Percentiles rank a stretch among this genome's conserved stretches.
Evolutionary conservation across 345 rosid species (phyloP).

Genomic region (Microthlaspi erraticum): DNA sequence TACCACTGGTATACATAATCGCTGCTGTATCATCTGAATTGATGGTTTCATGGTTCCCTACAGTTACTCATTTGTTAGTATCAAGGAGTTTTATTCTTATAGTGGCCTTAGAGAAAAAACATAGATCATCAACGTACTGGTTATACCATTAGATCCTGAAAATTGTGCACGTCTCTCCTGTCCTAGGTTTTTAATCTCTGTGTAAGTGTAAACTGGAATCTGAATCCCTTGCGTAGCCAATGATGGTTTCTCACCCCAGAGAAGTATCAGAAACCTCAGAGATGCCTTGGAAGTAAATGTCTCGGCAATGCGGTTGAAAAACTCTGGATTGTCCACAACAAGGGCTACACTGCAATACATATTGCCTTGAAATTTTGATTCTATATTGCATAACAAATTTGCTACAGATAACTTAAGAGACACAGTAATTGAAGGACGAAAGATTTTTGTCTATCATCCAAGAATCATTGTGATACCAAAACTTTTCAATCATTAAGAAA

Average conservation of each 20-base stretch:
- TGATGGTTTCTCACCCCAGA: conserved; percentile 86
- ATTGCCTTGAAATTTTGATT: conserved; percentile 35
- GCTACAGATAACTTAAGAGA: conserved; percentile 6
- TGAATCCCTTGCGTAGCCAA: conserved; percentile 46
- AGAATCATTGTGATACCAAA: conserved; percentile 2
- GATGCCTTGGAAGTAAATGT: conserved; percentile 61
- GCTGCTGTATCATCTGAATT: conserved; percentile 81
- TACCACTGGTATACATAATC: conserved; percentile 93
- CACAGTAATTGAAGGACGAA: not conserved
- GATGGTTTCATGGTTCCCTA: conserved; percentile 62
- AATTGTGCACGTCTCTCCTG: conserved; percentile 56
- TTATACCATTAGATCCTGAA: conserved; percentile 45
- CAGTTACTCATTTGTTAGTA: conserved; percentile 35
- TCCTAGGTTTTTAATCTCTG: conserved; percentile 70
- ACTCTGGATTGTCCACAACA: conserved; percentile 85
- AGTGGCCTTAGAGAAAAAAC: not conserved
- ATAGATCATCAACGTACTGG: conserved; percentile 55
- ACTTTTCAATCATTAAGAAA: conserved; percentile 15
- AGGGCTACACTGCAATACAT: conserved; percentile 79
- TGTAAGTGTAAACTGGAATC: conserved; percentile 64
- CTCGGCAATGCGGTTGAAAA: conserved; percentile 75
- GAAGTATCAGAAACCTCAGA: conserved; percentile 72
- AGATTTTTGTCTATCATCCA: not conserved
- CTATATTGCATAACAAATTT: conserved; percentile 24
- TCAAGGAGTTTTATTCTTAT: not conserved